Base-by-base conservation (phyloP, 176 grass and related monocot genomes). In the Typha latifolia region DNA sequence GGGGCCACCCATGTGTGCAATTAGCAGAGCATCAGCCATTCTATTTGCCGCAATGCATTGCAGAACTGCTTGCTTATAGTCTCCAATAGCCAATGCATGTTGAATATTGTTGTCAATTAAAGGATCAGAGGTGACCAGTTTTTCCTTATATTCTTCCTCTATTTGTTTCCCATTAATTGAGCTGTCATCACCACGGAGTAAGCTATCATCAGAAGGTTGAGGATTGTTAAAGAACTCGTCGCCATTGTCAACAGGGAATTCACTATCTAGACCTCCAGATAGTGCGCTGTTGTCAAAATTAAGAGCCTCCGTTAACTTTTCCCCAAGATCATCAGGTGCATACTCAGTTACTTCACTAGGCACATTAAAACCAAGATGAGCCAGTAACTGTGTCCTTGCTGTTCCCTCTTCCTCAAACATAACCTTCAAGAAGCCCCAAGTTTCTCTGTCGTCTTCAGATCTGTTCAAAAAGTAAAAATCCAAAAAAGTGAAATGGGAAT, bases 11-110 rank as follows among this genome's bases (percentile, higher is more conserved):
- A 86, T 85, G 87, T 99, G 89, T 49, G 94, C 94, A 79, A 93
- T 99, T 67, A 99, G 89, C 67, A 99, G 80, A 85, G 94, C 89
- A 93, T 99, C 94, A 78, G 94, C 94, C 86, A 99, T 99, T 72
- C 86, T 90, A 72, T 99, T 99, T 64, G 83, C 89, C 71, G 70
- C 75, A 83, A 90, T 77, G 67, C 94, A 99, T 63, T 83, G 81
- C 47, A 79, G 71, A 78, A 99, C 83, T 62, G 94, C 94, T 15
- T 82, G 89, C 77, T 83, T 99, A 70, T 99, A 99, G 73, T 99
- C 89, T 65, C 94, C 94, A 64, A 93, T 85, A 62, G 93, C 83
- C 81, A 99, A 80, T 80, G 94, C 89, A 82, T 82, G 81, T 75
- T 99, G 89, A 81, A 99, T 90, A 47, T 79, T 90, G 65, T 81